Evolutionary conservation across 306 rosid genomes (phyloP).

Genomic region (Myrica gale): DNA sequence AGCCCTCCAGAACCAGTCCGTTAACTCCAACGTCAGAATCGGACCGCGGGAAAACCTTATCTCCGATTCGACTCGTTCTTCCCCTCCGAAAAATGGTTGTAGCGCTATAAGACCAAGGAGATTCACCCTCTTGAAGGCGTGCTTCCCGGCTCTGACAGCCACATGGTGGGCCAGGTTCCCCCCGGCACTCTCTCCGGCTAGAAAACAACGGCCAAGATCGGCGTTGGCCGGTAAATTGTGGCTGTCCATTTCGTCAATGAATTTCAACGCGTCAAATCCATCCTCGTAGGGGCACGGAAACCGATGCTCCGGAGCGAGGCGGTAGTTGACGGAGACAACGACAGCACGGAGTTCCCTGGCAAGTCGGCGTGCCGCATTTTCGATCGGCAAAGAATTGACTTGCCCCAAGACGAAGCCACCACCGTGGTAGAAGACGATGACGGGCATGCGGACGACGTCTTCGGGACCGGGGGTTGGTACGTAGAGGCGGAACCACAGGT

Average conservation of each 20-base stretch:
- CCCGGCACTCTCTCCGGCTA: slow-evolving; percentile 42
- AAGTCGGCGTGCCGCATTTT: neutral
- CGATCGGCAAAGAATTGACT: neutral
- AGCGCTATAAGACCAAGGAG: slow-evolving; percentile 26
- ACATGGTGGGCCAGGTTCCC: slow-evolving; percentile 42
- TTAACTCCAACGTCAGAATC: neutral
- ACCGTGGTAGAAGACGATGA: neutral
- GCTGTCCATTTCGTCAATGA: slow-evolving; percentile 3
- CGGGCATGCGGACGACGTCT: neutral
- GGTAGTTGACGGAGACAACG: slow-evolving; percentile 39
- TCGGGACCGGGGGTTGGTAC: neutral
- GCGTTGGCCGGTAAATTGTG: neutral
- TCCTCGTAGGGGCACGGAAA: slow-evolving; percentile 37
- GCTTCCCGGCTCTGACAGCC: slow-evolving; percentile 13
- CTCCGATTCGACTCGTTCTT: slow-evolving; percentile 37
- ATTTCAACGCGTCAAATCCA: slow-evolving; percentile 30
- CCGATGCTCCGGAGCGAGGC: slow-evolving; percentile 34
- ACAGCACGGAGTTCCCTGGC: slow-evolving; percentile 24
- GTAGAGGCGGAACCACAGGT: slow-evolving; percentile 14
- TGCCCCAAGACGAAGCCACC: neutral
- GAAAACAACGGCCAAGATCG: slow-evolving; percentile 23
- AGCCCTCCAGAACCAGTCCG: slow-evolving; percentile 37
- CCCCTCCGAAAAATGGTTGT: slow-evolving; percentile 43
- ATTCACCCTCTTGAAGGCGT: slow-evolving; percentile 4
- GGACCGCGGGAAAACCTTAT: neutral